Evolutionary conservation across 306 rosid genomes (phyloP).

Genomic region (Abrus pulchellus): DNA sequence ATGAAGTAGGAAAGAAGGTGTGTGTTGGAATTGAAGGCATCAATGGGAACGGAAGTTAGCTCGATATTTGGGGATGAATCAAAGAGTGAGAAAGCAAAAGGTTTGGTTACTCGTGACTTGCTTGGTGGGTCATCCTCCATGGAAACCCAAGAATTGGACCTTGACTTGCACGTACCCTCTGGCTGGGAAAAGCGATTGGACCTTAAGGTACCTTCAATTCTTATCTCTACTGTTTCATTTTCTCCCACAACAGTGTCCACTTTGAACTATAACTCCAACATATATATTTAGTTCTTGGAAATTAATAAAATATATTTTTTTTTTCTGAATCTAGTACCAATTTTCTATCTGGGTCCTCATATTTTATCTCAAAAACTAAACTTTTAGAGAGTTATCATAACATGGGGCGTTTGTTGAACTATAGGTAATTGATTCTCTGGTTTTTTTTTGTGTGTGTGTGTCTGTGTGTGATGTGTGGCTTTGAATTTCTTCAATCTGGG

Average conservation of each 20-base stretch:
- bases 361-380: too few relatives aligned
- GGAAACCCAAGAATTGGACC: slow-evolving; percentile 80
- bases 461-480: neutral
- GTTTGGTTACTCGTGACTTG: slow-evolving; percentile 73
- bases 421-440: neutral
- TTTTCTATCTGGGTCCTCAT: too few relatives aligned
- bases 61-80: slow-evolving; percentile 69
- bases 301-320: too few relatives aligned
- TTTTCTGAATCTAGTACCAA: too few relatives aligned
- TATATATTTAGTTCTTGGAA: too few relatives aligned
- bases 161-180: slow-evolving; percentile 77
- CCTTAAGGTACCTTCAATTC: slow-evolving; percentile 53
- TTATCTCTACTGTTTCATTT: too few relatives aligned
- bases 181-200: slow-evolving; percentile 88
- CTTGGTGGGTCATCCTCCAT: slow-evolving; percentile 64
- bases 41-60: slow-evolving; percentile 78
- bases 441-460: neutral
- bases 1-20: neutral
- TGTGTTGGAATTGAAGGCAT: too few relatives aligned
- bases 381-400: too few relatives aligned
- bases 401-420: too few relatives aligned
- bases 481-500: neutral
- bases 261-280: too few relatives aligned
- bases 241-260: too few relatives aligned
- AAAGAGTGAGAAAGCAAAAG: slow-evolving; percentile 58